Conservation (phyloP, 495 filamentous ascomycete species). For the Hyaloscypha finlandica region DNA sequence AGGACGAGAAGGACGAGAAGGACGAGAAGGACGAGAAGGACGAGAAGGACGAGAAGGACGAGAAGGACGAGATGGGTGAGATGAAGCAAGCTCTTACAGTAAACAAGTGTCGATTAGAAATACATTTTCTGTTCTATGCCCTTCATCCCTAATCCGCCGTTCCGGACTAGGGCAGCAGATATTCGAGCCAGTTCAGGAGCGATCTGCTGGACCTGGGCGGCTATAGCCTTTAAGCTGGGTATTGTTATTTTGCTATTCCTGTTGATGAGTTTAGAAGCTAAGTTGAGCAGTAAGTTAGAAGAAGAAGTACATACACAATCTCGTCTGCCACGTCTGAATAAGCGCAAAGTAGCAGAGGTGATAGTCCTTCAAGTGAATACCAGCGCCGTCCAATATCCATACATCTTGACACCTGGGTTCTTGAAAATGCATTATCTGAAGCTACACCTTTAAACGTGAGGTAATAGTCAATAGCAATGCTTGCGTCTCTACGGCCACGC, state of each 20-base stretch:
- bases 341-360: neutral
- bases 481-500: neutral
- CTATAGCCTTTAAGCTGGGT: neutral
- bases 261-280: no score
- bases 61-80: neutral
- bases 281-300: neutral
- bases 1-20: no score
- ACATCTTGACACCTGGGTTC: neutral
- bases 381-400: neutral
- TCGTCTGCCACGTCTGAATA: neutral
- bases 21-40: no score
- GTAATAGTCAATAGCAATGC: neutral
- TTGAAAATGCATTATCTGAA: neutral
- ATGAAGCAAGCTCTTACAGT: neutral
- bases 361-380: neutral
- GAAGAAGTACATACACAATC: neutral
- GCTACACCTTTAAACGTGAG: neutral
- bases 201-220: neutral
- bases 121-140: neutral
- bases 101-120: neutral
- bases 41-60: no score
- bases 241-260: no score
- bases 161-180: neutral
- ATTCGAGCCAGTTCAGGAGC: neutral
- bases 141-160: neutral